These are phyloP conservation scores for Schizosaccharomyces japonicus DNA, from an alignment of 805 yeast species.

Conservation along the genomic window DNA sequence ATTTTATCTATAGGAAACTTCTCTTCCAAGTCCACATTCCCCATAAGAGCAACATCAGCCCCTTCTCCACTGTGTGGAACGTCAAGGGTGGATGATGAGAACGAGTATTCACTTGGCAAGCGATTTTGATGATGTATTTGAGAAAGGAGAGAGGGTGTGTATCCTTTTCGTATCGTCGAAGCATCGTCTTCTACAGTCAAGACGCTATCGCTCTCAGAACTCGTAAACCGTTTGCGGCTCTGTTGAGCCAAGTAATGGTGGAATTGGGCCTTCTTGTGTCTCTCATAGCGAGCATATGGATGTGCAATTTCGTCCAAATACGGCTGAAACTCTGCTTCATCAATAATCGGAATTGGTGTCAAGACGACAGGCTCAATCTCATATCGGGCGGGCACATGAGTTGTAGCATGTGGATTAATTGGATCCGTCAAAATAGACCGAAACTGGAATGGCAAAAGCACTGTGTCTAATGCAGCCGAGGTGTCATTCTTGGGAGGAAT, in stretches of 20 bases:
- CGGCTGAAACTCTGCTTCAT: background rate
- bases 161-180: background rate
- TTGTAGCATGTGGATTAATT: background rate
- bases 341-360: background rate
- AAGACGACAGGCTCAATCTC: background rate
- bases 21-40: background rate
- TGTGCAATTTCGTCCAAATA: background rate
- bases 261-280: background rate
- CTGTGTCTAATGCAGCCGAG: too few species aligned
- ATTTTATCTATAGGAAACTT: slow-evolving; percentile 20
- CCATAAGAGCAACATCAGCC: background rate
- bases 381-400: background rate
- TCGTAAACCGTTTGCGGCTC: background rate
- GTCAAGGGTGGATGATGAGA: background rate
- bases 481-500: too few species aligned
- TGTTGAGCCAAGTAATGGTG: background rate
- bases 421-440: background rate
- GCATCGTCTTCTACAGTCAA: too few species aligned
- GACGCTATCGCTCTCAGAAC: background rate
- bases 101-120: background rate
- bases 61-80: too few species aligned
- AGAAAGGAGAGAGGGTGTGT: background rate
- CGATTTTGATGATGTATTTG: too few species aligned
- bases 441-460: background rate
- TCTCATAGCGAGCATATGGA: background rate